Evolutionary conservation across 257 asterid species (phyloP), one percentile per base, ranked within the genome.

Genomic region (Dorcoceras hygrometricum): DNA sequence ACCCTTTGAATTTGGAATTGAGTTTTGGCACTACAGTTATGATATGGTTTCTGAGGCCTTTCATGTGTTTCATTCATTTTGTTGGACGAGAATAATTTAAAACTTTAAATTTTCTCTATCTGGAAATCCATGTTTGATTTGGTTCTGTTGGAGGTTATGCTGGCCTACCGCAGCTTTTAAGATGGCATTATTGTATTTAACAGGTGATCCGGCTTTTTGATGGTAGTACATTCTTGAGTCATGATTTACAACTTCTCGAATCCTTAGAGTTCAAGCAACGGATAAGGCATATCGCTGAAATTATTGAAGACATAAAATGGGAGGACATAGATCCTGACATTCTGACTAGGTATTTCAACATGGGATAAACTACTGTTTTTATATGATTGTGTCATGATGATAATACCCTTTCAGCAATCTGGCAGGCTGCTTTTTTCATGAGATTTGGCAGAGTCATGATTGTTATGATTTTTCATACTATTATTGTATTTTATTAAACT

Each of bases 201-300:
- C 77, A 94, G 99, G 95, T 94, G 78, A 78, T 87, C 73, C 79
- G 65, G 67, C 84, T 88, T 46, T 63, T 59, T 39, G 89, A 79
- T 60, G 84, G 71, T 69, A 81, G 76, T 81, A 63, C 90, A 60
- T 81, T 94, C 81, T 66, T 88, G 81, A 90, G 93, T 81, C 84
- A 88, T 78, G 99, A 94, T 85, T 86, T 90, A 79, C 88, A 79
- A 73, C 97, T 94, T 76, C 87, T 94, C 54, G 96, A 94, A 81
- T 88, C 97, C 62, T 71, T 94, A 67, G 99, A 94, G 86, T 94
- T 80, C 75, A 94, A 90, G 84, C 96, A 90, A 77, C 87, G 96
- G 25, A 84, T 90, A 69, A 88, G 90, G 69, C 89, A 90, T 69
- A 78, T 94, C 75, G 81, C 84, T 23, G 99, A 94, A 67, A 81